Base-by-base conservation (phyloP, 495 filamentous ascomycete species). In the Trichoderma reesei region DNA sequence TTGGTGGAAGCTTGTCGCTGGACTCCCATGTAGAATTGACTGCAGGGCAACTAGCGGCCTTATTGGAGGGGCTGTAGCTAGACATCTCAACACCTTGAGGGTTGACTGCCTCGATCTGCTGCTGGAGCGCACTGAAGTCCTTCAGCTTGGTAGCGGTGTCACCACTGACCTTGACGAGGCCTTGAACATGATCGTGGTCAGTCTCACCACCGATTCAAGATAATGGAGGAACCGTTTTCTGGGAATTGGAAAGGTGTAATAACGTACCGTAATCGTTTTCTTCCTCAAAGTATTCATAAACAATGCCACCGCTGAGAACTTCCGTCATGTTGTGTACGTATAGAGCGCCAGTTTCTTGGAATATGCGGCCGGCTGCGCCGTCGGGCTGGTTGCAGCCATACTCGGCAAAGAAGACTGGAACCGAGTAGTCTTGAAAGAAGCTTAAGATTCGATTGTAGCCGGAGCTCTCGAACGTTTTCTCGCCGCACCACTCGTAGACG, bases 261-360 rank as follows among this genome's bases (percentile, higher is more conserved):
- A 31, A 63, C 69, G 95, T 72, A 78, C 92, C 94, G 71, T 90
- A 98, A 73, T 96, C 78, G 75, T 98, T 98, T 20, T 78, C 79
- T 71, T 96, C 91, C 73, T 98, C 79, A 81, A 92, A 92, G 78
- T 95, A 98, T 92, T 95, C 95, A 79, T 98, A 98, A 18, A 96
- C 89, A 67, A 98, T 94, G 70, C 93, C 93, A 67, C 93, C 93
- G 41, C 90, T 96, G 85, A 90, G 92, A 54, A 96, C 90, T 13
- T 68, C 71, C 11, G 85, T 86, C 94, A 98, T 98, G 41, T 92
- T 70, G 4, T 79, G 66, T 2, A 89, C 89, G 74, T 89, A 98
- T 4, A 98, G 80, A 44, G 91, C 86, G 13, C 75, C 75, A n/a
- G 96, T 92, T 69, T 98, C 94, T 63, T 90, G 86, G 78, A 94